Base-by-base conservation (phyloP, 495 filamentous ascomycete genomes). In the Penicillium samsonianum region DNA sequence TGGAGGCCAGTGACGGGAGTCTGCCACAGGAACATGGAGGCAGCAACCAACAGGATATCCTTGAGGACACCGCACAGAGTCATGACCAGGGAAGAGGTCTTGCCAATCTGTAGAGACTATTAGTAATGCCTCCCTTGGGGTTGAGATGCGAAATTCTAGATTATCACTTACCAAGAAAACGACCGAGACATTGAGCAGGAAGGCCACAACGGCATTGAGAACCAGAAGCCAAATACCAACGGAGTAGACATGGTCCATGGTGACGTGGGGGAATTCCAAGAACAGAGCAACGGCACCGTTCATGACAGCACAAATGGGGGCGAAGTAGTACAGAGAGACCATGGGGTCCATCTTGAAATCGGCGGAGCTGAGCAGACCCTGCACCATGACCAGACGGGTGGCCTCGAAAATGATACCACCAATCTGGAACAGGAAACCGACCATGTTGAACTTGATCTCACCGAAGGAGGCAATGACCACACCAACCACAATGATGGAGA, bases 281-380 rank as follows among this genome's bases (percentile, higher is more conserved):
- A 92, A 80, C 43, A 97, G 80, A 55, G 87, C 89, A 40, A 91
- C 87, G 19, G 84, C 57, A 65, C 84, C 83, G 78, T 96, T 97
- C 88, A 96, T 95, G 63, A 85, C 79, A 52, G 92, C 90, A 77
- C 92, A 97, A 62, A 93, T 86, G 7, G 92, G 92, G 10, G 92
- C 92, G 64, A 93, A 97, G 81, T 97, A 96, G 84, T 96, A 97
- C 11, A 97, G 83, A 8, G 92, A 96, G 35, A 97, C 92, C 38
- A 96, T 82, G 50, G 92, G 92, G 72, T 97, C 92, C 92, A 97
- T 97, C 86, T 96, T 96, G 84, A 85, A 96, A 78, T 96, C 92
- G 50, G 89, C 80, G 11, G 88, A 90, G 82, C 86, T 92, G 53
- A 97, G 84, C 47, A 97, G 81, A 42, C 86, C 85, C 79, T 96